Conservation (phyloP, 805 yeast species). For the Candida boidinii region DNA sequence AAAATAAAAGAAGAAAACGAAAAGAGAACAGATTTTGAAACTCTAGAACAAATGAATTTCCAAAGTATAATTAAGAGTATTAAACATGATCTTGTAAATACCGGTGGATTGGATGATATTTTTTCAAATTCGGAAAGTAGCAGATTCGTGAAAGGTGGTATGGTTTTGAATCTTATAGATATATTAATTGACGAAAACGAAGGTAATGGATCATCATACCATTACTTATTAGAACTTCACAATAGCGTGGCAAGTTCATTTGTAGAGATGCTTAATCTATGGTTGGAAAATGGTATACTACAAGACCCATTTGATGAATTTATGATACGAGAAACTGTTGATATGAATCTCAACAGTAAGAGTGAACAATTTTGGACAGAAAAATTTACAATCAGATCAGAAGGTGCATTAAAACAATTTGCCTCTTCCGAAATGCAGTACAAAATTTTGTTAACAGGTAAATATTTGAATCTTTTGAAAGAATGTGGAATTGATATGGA, state of each 20-base stretch:
- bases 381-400: slow-evolving; percentile 63
- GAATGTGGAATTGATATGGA: slow-evolving; percentile 42
- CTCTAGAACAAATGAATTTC: slow-evolving; percentile 18
- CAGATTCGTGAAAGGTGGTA: slow-evolving; percentile 68
- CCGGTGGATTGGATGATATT: slow-evolving; percentile 40
- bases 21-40: slow-evolving; percentile 26
- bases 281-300: slow-evolving; percentile 71
- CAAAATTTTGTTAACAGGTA: slow-evolving; percentile 75
- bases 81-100: slow-evolving; percentile 31
- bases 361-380: slow-evolving; percentile 66
- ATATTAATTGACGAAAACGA: slow-evolving; percentile 43
- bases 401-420: slow-evolving; percentile 67
- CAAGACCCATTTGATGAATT: slow-evolving; percentile 81
- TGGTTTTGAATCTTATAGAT: slow-evolving; percentile 56
- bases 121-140: slow-evolving; percentile 44
- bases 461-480: slow-evolving; percentile 64
- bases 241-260: slow-evolving; percentile 56
- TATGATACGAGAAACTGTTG: slow-evolving; percentile 35
- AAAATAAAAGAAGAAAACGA: slow-evolving; percentile 41
- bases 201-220: slow-evolving; percentile 55
- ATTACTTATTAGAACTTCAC: slow-evolving; percentile 45
- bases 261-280: slow-evolving; percentile 58
- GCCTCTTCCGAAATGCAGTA: slow-evolving; percentile 41
- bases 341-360: slow-evolving; percentile 5
- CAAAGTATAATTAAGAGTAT: slow-evolving; percentile 25